Percentiles rank a stretch among this genome's conserved stretches.
phyloP scores from a whole-genome alignment of 768 basidiomycete genomes.

The Phallus indusiatus region DNA sequence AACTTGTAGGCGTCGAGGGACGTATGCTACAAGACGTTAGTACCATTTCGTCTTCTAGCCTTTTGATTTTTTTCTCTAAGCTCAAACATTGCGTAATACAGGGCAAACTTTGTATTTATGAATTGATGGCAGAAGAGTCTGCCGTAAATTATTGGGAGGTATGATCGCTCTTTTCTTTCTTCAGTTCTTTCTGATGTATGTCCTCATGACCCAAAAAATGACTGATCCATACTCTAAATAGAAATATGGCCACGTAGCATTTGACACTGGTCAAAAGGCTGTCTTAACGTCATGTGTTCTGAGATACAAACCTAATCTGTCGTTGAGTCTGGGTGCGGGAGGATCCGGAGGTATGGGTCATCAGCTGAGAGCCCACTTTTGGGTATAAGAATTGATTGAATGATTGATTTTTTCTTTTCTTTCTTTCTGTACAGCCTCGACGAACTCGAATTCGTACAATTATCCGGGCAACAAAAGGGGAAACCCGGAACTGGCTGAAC shows the following conservation, averaged over 20 bases:
- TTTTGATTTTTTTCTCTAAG: background rate
- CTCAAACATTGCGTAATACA: conserved; percentile 19
- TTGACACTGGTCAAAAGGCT: conserved; percentile 86
- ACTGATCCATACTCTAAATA: conserved; percentile 20
- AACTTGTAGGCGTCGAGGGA: conserved; percentile 80
- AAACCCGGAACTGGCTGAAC: conserved; percentile 36
- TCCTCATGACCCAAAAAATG: background rate
- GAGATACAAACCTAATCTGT: conserved; percentile 62
- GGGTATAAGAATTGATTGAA: conserved; percentile 7
- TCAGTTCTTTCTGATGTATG: background rate
- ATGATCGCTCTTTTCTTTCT: conserved; percentile 14
- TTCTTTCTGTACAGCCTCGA: background rate
- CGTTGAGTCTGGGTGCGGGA: conserved; percentile 26
- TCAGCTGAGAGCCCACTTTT: conserved; percentile 17
- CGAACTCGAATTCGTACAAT: conserved; percentile 5
- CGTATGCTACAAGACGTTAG: conserved; percentile 80
- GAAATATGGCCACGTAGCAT: conserved; percentile 94
- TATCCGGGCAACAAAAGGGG: conserved; percentile 20
- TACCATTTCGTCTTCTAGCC: conserved; percentile 9
- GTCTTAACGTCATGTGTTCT: conserved; percentile 88
- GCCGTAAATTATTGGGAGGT: conserved; percentile 99
- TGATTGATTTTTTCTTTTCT: conserved; percentile 6
- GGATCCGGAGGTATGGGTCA: conserved; percentile 21
- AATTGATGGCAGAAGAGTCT: conserved; percentile 95
- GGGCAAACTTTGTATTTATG: conserved; percentile 93